These are phyloP conservation scores for Sequoiadendron giganteum DNA, from an alignment of 75 land plant genomes.

Conservation along the genomic window DNA sequence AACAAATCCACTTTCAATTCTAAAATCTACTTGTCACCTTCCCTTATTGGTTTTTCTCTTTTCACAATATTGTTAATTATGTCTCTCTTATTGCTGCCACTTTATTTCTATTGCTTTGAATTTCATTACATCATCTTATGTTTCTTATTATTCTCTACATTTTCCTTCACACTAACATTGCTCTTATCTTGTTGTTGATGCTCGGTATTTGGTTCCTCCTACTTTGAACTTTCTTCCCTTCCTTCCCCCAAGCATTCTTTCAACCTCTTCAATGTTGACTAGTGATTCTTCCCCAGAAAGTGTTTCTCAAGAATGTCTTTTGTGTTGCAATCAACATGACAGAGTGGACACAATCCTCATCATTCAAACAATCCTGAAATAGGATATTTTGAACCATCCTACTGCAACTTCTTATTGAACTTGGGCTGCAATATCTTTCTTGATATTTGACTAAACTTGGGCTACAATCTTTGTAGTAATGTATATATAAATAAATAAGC, in stretches of 20 bases:
- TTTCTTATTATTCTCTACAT: no score
- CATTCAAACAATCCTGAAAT: background rate
- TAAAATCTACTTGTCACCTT: background rate
- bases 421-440: background rate
- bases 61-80: background rate
- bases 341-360: background rate
- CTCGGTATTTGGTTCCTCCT: background rate
- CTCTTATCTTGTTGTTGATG: background rate
- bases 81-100: background rate
- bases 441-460: no score
- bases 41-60: background rate
- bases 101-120: background rate
- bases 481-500: no score
- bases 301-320: background rate
- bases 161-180: background rate
- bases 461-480: no score
- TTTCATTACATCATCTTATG: background rate
- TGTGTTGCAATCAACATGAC: background rate
- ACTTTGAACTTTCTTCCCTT: background rate
- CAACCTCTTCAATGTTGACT: background rate
- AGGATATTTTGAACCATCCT: background rate
- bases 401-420: background rate
- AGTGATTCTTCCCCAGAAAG: background rate
- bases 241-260: background rate
- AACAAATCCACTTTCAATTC: no score